phyloP scores from a whole-genome alignment of 768 basidiomycete genomes.

The Suillus lakei region DNA sequence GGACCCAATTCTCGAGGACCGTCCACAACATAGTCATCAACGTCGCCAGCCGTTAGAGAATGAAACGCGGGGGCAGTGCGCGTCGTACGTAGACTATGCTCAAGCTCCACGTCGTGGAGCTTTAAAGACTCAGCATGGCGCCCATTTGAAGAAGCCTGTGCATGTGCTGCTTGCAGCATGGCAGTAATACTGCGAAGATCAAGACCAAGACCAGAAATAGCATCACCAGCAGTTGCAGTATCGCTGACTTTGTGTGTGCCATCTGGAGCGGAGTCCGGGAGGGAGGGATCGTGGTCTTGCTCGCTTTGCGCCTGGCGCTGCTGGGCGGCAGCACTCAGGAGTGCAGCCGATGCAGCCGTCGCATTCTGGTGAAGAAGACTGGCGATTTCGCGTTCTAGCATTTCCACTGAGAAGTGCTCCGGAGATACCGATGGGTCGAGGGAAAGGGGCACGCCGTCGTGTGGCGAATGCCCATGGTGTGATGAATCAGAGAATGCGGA shows the following conservation, averaged over 20 bases:
- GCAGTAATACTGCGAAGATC: constrained; percentile 73
- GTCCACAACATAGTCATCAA: constrained; percentile 25
- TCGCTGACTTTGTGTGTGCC: constrained; percentile 14
- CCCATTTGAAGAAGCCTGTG: constrained; percentile 55
- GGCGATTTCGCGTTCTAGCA: constrained; percentile 80
- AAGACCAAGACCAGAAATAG: constrained; percentile 49
- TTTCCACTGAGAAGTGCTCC: constrained; percentile 66
- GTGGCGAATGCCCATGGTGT: constrained; percentile 21
- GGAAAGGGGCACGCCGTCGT: constrained; percentile 38
- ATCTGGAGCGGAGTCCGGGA: constrained; percentile 31
- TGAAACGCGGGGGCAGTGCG: constrained; percentile 80
- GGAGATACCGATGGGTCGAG: constrained; percentile 44
- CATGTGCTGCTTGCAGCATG: constrained; percentile 78
- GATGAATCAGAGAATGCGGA: constrained; percentile 27
- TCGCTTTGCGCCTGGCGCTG: constrained; percentile 58
- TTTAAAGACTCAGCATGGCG: constrained; percentile 52
- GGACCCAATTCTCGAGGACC: constrained; percentile 39
- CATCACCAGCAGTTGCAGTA: constrained; percentile 8
- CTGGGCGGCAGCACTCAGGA: constrained; percentile 69
- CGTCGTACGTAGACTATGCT: constrained; percentile 56
- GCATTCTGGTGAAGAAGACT: constrained; percentile 77
- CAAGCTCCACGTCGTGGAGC: constrained; percentile 48
- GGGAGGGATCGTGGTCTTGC: constrained; percentile 39
- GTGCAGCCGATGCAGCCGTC: constrained; percentile 66
- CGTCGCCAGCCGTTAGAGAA: constrained; percentile 64